Percentiles rank a stretch among this genome's conserved stretches.
phyloP scores from a whole-genome alignment of 495 filamentous ascomycete genomes.

The Cercophora samala region DNA sequence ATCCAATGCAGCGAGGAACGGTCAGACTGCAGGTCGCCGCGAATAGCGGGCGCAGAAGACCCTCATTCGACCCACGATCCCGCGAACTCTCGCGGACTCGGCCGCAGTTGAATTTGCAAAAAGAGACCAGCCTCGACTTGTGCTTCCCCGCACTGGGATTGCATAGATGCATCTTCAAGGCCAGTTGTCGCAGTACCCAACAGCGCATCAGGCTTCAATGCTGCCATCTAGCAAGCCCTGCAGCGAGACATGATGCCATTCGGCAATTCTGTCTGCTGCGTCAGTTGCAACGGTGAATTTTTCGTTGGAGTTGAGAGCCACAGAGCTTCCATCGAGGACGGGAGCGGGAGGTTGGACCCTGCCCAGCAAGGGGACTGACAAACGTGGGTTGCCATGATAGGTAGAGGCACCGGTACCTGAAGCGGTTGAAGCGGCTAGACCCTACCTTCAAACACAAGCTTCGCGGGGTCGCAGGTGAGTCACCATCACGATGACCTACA shows the following conservation, averaged over 20 bases:
- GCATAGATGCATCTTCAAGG: neutral
- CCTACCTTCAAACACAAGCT: neutral
- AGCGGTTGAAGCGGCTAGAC: neutral
- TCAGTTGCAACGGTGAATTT: neutral
- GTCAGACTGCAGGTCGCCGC: slow-evolving; percentile 24
- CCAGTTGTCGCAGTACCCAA: slow-evolving; percentile 1
- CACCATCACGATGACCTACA: neutral
- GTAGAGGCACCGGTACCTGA: neutral
- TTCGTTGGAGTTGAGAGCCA: slow-evolving; percentile 1
- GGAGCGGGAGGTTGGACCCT: neutral
- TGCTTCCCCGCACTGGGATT: neutral
- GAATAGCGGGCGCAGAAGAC: slow-evolving; percentile 17
- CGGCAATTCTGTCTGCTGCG: slow-evolving; percentile 1
- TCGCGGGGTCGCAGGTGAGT: neutral
- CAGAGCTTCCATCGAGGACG: too few relatives aligned
- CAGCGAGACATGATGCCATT: slow-evolving; percentile 8
- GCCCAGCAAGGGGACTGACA: neutral
- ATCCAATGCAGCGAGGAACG: neutral
- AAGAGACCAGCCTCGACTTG: slow-evolving; percentile 8
- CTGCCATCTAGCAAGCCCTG: slow-evolving; percentile 13
- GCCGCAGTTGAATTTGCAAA: slow-evolving; percentile 5
- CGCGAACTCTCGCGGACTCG: slow-evolving; percentile 1
- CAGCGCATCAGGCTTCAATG: slow-evolving; percentile 10
- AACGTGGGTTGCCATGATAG: neutral
- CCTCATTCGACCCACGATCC: slow-evolving; percentile 6